A percentile compares a stretch with the other conserved stretches of the same genome.
phyloP scores from a whole-genome alignment of 257 asterid genomes.

The Jacaranda mimosifolia region DNA sequence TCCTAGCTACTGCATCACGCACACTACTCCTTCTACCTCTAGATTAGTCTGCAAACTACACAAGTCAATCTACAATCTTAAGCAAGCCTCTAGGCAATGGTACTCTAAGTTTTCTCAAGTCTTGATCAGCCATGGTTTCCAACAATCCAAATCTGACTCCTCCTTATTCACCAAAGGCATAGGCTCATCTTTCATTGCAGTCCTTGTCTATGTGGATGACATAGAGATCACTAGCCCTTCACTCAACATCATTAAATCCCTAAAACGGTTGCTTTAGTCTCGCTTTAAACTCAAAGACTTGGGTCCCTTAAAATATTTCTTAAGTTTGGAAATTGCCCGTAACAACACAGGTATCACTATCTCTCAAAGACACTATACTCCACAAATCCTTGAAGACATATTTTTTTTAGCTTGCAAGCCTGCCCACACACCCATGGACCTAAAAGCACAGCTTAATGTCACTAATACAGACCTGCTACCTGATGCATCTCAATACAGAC shows the following conservation, averaged over 20 bases:
- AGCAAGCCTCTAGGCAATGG: not conserved
- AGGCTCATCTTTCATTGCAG: not conserved
- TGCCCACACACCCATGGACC: not conserved
- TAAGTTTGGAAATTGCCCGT: not conserved
- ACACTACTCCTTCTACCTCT: not conserved
- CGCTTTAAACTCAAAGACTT: not conserved
- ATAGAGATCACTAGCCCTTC: not conserved
- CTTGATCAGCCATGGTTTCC: not conserved
- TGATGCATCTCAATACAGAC: not conserved
- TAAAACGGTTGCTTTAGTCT: not conserved
- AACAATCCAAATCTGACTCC: not conserved
- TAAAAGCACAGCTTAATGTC: not conserved
- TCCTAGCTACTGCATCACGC: too few species aligned
- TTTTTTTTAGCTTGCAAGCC: not conserved
- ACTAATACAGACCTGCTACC: not conserved
- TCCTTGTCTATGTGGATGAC: too few species aligned
- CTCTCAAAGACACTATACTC: not conserved
- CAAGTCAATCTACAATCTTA: not conserved
- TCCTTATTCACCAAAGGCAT: not conserved
- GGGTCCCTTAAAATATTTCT: not conserved
- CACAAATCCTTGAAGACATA: not conserved
- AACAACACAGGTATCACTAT: not conserved
- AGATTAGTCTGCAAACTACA: not conserved
- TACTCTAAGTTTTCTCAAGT: not conserved
- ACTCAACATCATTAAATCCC: too few species aligned